Evolutionary conservation across 2,329 filamentous ascomycete genomes (phyloP).

Genomic region (Exophiala xenobiotica): DNA sequence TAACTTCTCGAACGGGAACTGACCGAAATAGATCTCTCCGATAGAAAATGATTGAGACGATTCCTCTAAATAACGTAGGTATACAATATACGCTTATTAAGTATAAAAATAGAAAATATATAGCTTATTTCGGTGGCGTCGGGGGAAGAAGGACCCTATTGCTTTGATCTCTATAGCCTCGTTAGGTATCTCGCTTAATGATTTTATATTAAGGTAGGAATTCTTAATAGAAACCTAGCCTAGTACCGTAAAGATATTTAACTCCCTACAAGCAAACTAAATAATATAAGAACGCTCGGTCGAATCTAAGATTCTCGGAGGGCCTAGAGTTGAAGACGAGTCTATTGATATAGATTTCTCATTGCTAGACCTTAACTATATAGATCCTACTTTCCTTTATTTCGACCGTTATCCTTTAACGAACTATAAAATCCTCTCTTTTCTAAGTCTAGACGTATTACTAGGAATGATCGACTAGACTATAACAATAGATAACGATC

Average conservation of each 20-base stretch:
- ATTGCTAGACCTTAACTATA: not conserved
- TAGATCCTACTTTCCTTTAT: constrained; percentile 1
- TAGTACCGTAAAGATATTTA: not conserved
- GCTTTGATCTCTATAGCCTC: too few relatives aligned
- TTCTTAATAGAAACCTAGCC: not conserved
- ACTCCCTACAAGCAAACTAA: not conserved
- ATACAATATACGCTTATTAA: too few relatives aligned
- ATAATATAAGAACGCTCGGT: not conserved
- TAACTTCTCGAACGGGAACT: not conserved
- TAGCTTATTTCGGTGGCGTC: too few relatives aligned
- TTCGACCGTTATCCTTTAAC: not conserved
- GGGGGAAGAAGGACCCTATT: too few relatives aligned
- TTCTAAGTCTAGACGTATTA: not conserved
- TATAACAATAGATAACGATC: not conserved
- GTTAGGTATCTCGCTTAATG: not conserved
- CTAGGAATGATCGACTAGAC: not conserved
- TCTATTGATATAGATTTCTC: not conserved
- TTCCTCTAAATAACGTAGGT: not conserved
- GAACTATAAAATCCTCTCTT: not conserved
- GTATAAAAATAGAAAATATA: not conserved
- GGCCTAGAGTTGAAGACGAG: not conserved
- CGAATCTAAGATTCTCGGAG: not conserved
- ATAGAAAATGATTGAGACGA: too few relatives aligned
- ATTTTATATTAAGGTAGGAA: not conserved
- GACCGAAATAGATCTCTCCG: not conserved